Base-by-base conservation (phyloP, 306 rosid genomes). In the Cicer pinnatifidum region DNA sequence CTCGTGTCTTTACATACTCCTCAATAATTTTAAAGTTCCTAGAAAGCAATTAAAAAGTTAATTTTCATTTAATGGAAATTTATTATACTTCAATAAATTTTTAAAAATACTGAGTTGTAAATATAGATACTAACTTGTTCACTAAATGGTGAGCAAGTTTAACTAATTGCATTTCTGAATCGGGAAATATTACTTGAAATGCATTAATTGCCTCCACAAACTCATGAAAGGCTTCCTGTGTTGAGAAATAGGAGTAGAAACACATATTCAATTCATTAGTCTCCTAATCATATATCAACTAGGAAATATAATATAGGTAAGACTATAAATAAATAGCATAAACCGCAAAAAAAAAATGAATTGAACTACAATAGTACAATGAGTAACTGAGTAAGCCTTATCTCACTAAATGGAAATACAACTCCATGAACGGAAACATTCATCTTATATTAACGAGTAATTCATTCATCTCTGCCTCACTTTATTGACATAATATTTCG, bases 151-250 rank as follows among this genome's bases (percentile, higher is more conserved):
- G 89, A 73, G 86, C 88, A 82, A 89, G 84, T 73, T 83, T 75
- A 46, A 83, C 75, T 46, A 89, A 84, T 71, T 91, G 95, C 52
- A 64, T 80, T 56, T 84, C 90, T 69, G 97, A 91, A 86, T 91
- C 91, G 7, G 95, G 90, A 85, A 91, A 89, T 83, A 91, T 91
- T 17, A 82, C 87, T 39, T 82, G 84, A 81, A 88, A 90, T 65
- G 96, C 91, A 77, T 69, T 86, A 68, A 91, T 41, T 61, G 95
- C 96, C 83, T 88, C 96, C 69, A 80, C 87, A 81, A 88, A 87
- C 78, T 89, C 96, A 4, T 62, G 84, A 81, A 91, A 85, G 71
- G 93, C 83, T 13, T 44, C 86, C 99, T 94, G 69, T 45, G 77
- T 76, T 75, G 13, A 51, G 75, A 78, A 81, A 57, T 10, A 48